Evolutionary conservation across 2,329 filamentous ascomycete genomes (phyloP), one percentile per base, ranked within the genome.

Genomic region (Nothomitra cinnamomea): DNA sequence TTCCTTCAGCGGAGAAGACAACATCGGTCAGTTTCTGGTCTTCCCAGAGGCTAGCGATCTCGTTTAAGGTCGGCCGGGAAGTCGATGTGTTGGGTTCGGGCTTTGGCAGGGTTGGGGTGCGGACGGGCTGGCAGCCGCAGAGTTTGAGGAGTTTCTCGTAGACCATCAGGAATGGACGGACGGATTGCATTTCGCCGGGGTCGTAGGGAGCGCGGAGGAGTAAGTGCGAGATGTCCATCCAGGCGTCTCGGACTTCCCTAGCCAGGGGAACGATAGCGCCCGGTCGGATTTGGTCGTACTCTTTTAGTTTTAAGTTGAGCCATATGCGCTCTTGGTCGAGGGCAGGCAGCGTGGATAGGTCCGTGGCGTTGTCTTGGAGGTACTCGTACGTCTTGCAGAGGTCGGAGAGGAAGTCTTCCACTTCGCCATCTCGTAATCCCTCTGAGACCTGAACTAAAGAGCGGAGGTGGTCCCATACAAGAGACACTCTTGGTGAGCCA

Each of bases 141-240:
- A 13, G 50, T 21, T 51, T 56, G 15, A 63, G 40, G 0, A 63
- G 51, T 25, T 58, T 60, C 50, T 61, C 57, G 36, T 57, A 62
- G 1, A 42, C 56, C 45, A 56, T 59, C n/a, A 63, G 45, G 10
- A 56, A 53, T 19, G 53, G 54, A 25, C 57, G 48, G 6, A 63
- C 55, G 8, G 60, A 58, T 53, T 61, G 58, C 1, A 60, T 51
- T 2, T 38, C 35, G 0, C 59, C 59, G 7, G 57, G 55, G 55
- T 63, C 62, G 19, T 50, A 57, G 1, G 60, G 59, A 42, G 58
- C 62, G 0, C 56, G 59, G 2, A 62, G 48, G 3, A 62, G 56
- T 1, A 63, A 57, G 1, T 58, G 36, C 2, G 56, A 35, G 19
- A 59, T 48, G 2, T 42, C 50, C 3, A 56, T 50, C 61, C 60